phyloP scores from a whole-genome alignment of 83 land plant species.

The Picea abies region DNA sequence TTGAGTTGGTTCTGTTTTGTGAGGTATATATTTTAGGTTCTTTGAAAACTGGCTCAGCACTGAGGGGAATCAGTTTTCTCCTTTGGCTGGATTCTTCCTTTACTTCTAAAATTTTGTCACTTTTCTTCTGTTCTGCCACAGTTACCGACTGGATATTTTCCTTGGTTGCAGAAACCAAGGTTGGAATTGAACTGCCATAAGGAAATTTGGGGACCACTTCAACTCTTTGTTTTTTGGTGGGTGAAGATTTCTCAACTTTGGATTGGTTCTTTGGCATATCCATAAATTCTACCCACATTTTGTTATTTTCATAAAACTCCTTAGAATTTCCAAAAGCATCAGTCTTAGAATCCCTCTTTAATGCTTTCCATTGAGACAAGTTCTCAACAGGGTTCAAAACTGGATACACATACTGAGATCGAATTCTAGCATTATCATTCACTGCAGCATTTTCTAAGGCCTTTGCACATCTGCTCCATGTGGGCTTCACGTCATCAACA shows the following conservation, averaged over 20 bases:
- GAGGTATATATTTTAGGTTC: conserved; percentile 8
- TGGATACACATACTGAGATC: conserved; percentile 54
- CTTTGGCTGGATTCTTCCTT: conserved; percentile 5
- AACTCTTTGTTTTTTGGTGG: conserved; percentile 16
- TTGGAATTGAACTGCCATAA: not conserved
- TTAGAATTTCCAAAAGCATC: conserved; percentile 11
- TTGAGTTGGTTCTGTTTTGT: conserved; percentile 2
- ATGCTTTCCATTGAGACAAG: conserved; percentile 19
- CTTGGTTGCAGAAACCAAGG: not conserved
- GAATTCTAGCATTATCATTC: conserved; percentile 37
- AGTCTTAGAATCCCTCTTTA: conserved; percentile 9
- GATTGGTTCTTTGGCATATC: not conserved
- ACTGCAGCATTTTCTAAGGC: conserved; percentile 13
- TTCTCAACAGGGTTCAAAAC: conserved; percentile 31
- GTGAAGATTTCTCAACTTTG: not conserved
- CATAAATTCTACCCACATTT: not conserved
- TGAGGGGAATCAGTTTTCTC: conserved; percentile 16
- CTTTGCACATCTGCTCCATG: conserved; percentile 46
- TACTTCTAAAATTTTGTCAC: conserved; percentile 2
- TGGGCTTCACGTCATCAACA: conserved; percentile 56
- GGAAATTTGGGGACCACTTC: not conserved
- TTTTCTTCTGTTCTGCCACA: not conserved
- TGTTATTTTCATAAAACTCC: conserved; percentile 11
- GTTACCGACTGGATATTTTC: not conserved
- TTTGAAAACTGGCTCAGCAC: conserved; percentile 19